Percentiles rank a stretch among this genome's conserved stretches.
Evolutionary conservation across 73 alveolate genomes (phyloP).

Genomic region (Tetrahymena malaccensis): DNA sequence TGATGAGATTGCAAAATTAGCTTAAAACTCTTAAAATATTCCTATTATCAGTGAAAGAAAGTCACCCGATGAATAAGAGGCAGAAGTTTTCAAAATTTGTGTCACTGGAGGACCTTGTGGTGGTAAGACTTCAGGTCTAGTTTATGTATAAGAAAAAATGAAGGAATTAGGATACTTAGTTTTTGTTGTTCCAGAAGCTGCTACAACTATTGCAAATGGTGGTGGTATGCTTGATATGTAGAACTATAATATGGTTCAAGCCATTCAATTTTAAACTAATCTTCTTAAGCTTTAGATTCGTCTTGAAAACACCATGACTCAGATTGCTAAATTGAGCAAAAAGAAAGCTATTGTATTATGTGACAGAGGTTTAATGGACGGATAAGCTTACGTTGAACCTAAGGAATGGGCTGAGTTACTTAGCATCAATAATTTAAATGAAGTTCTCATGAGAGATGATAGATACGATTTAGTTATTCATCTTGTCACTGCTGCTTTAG

Average conservation of each 20-base stretch:
- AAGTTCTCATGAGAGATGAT: slow-evolving; percentile 61
- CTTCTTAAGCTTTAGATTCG: slow-evolving; percentile 63
- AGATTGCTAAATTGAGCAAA: slow-evolving; percentile 46
- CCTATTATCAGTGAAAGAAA: neutral
- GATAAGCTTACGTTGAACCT: slow-evolving; percentile 56
- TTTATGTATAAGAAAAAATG: slow-evolving; percentile 44
- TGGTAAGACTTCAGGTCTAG: slow-evolving; percentile 74
- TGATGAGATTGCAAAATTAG: neutral
- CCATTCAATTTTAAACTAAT: slow-evolving; percentile 56
- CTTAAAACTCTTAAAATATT: neutral
- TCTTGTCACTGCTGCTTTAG: slow-evolving; percentile 70
- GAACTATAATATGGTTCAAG: slow-evolving; percentile 47
- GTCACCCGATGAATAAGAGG: neutral
- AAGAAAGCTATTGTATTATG: slow-evolving; percentile 56
- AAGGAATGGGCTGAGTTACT: slow-evolving; percentile 67
- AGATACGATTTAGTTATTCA: slow-evolving; percentile 70
- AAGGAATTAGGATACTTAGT: slow-evolving; percentile 65
- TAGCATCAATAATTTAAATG: slow-evolving; percentile 57
- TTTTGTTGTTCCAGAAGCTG: slow-evolving; percentile 77
- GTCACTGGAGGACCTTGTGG: slow-evolving; percentile 88
- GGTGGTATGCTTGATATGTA: slow-evolving; percentile 68
- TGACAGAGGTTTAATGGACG: slow-evolving; percentile 82
- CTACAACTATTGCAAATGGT: slow-evolving; percentile 64
- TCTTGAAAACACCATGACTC: slow-evolving; percentile 62
- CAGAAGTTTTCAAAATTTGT: slow-evolving; percentile 52